phyloP scores from a whole-genome alignment of 441 rosid genomes.

The Bocquillonia castaneifolia region DNA sequence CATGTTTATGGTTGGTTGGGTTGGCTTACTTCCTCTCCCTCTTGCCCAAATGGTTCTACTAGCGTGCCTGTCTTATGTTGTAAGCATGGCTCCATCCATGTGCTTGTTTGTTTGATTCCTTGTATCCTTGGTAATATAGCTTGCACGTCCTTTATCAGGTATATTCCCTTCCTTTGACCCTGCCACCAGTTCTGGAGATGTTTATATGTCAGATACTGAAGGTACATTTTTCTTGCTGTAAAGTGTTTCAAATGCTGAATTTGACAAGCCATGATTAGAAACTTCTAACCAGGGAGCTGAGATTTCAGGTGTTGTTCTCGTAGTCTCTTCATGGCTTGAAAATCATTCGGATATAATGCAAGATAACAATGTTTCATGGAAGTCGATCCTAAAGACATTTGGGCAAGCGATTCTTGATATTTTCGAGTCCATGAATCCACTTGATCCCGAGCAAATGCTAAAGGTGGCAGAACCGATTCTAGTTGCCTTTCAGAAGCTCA shows the following conservation, averaged over 20 bases:
- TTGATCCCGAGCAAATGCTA: constrained; percentile 11
- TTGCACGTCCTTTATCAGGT: constrained; percentile 12
- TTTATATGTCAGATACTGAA: neutral
- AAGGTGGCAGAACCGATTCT: constrained; percentile 13
- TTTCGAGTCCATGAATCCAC: constrained; percentile 21
- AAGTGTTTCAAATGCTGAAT: neutral
- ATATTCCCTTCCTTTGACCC: constrained; percentile 25
- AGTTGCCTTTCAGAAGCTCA: neutral
- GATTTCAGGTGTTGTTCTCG: constrained; percentile 15
- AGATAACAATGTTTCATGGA: constrained; percentile 5
- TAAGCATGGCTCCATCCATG: constrained; percentile 8
- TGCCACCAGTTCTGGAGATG: constrained; percentile 16
- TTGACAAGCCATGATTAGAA: constrained; percentile 5
- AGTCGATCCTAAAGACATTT: neutral
- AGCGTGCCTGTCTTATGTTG: constrained; percentile 7
- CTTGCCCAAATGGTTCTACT: constrained; percentile 4
- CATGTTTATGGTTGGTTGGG: constrained; percentile 24
- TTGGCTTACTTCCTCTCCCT: constrained; percentile 24
- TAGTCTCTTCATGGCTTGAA: constrained; percentile 17
- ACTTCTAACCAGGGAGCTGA: constrained; percentile 14
- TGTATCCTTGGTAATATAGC: constrained; percentile 6
- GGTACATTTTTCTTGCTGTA: constrained; percentile 1
- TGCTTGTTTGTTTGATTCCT: constrained; percentile 12
- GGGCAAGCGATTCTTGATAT: constrained; percentile 5
- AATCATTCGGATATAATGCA: neutral